phyloP scores from a whole-genome alignment of 306 rosid species.

The Neltuma alba region DNA sequence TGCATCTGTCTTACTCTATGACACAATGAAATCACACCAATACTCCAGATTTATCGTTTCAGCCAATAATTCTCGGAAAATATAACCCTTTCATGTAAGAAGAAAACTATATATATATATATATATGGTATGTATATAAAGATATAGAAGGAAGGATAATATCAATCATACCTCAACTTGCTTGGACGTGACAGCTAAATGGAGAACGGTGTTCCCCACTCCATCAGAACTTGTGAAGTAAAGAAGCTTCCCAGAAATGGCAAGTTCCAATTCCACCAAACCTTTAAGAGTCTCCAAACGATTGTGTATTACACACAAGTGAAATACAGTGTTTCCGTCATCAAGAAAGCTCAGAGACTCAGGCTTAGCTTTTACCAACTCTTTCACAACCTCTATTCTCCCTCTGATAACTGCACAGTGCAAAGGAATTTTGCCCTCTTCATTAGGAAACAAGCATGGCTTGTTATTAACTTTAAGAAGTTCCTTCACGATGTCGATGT shows the following conservation, averaged over 20 bases:
- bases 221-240: background rate
- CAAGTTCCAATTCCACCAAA: background rate
- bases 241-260: background rate
- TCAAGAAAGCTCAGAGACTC: background rate
- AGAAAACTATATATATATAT: too few species aligned
- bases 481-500: background rate
- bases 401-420: background rate
- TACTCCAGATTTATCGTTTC: too few species aligned
- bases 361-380: background rate
- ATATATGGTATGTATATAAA: too few species aligned
- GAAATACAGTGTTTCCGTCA: background rate
- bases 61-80: too few species aligned
- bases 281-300: conserved; percentile 27
- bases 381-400: background rate
- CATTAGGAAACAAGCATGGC: background rate
- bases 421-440: background rate
- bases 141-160: background rate
- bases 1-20: too few species aligned
- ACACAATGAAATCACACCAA: too few species aligned
- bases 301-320: conserved; percentile 21
- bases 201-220: background rate
- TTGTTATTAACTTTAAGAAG: background rate
- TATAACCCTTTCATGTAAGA: too few species aligned
- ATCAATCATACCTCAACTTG: conserved; percentile 2
- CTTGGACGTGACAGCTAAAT: background rate